Evolutionary conservation across 306 rosid species (phyloP).

Genomic region (Spatholobus suberectus): DNA sequence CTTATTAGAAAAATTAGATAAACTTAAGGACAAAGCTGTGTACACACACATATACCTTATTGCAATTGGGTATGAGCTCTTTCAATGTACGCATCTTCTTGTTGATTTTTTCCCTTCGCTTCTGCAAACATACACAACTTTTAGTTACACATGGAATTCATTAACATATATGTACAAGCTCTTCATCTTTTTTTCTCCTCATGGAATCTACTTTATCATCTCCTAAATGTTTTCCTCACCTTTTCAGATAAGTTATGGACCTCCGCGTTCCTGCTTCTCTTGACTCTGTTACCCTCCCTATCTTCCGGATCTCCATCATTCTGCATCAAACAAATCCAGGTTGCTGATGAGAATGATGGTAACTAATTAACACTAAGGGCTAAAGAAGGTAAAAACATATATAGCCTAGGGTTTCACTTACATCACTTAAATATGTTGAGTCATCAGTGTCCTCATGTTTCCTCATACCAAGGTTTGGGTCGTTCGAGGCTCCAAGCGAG

Average conservation of each 20-base stretch:
- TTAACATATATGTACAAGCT: neutral
- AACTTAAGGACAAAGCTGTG: neutral
- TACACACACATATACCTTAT: conserved; percentile 46
- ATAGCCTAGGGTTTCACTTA: conserved; percentile 39
- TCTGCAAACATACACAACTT: conserved; percentile 51
- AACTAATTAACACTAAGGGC: neutral
- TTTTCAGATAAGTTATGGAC: conserved; percentile 52
- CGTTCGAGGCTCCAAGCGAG: conserved; percentile 62
- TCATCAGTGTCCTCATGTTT: conserved; percentile 49
- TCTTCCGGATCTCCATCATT: conserved; percentile 48
- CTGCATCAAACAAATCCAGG: conserved; percentile 45
- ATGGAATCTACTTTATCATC: neutral
- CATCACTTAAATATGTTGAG: conserved; percentile 49
- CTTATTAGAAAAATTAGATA: neutral
- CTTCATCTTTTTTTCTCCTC: neutral
- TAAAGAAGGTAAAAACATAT: neutral
- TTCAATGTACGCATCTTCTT: conserved; percentile 56
- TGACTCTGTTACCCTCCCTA: conserved; percentile 37
- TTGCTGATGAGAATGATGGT: conserved; percentile 31
- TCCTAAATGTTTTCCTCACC: conserved; percentile 40
- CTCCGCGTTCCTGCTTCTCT: conserved; percentile 41
- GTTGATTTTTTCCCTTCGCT: conserved; percentile 55
- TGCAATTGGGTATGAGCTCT: conserved; percentile 65
- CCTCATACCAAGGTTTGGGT: conserved; percentile 32
- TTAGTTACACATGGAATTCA: neutral